These are phyloP conservation scores for Hordeum vulgare DNA, from an alignment of 176 grass and related monocot genomes.

Conservation along the genomic window MorexV3_pseudomolecules_assembly NC_058521.1:604256296-604256795, in stretches of 20 bases:
- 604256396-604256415: neutral
- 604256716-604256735: neutral
- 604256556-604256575: neutral
- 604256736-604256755: constrained; percentile 1
- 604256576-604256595: neutral
- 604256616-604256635: neutral
- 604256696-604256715: neutral
- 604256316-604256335: neutral
- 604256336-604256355: neutral
- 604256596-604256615: neutral
- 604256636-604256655: neutral
- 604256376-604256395: neutral
- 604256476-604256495: neutral
- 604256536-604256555: constrained; percentile 8
- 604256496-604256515: neutral
- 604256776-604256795: constrained; percentile 88
- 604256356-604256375: neutral
- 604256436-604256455: neutral
- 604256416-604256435: constrained; percentile 2
- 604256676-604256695: neutral
- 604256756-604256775: constrained; percentile 70
- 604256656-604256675: neutral
- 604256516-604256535: neutral
- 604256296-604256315: constrained; percentile 9
- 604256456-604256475: neutral